Base-by-base conservation (phyloP, 2,329 filamentous ascomycete species). In the Colletotrichum tabaci region DNA sequence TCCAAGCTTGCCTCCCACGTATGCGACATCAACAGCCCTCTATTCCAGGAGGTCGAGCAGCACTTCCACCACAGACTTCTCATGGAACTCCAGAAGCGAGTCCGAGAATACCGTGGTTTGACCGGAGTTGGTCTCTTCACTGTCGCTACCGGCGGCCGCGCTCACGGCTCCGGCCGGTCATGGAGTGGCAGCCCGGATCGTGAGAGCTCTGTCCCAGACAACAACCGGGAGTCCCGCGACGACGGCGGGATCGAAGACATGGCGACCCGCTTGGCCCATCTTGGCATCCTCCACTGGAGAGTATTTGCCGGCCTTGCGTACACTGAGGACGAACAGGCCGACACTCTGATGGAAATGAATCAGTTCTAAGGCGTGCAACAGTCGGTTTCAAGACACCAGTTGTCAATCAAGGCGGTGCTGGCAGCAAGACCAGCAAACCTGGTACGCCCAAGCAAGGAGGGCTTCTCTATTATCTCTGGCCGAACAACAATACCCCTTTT, bases 261-360 rank as follows among this genome's bases (percentile, higher is more conserved):
- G 80, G 90, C 94, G 1, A 92, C 91, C 55, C 90, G 94, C 56
- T 87, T 98, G 61, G 92, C 94, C 7, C 96, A 98, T 78, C 90
- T 98, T 55, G 91, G 93, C 16, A 87, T 96, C 7, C 84, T 98
- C 30, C 95, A 98, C 81, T 98, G 95, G 95, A 89, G 94, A 60
- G 92, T 98, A 3, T 98, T 95, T 94, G 89, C 89, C 1, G 89
- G 90, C 2, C 85, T 97, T 64, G 90, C 93, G 15, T 98, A 98
- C 79, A 74, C 83, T 16, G 81, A 80, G 35, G 85, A 84, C 38
- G 71, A 77, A 40, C 81, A 84, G 63, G 66, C 61, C 61, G 80
- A 79, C 60, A 80, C 81, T 77, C 72, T 75, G 38, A 71, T 81
- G 65, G 81, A 83, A 50, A 74, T 72, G 57, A 74, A 71, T 21